Evolutionary conservation across 257 asterid species (phyloP).

Genomic region (Gardenia jasminoides): DNA sequence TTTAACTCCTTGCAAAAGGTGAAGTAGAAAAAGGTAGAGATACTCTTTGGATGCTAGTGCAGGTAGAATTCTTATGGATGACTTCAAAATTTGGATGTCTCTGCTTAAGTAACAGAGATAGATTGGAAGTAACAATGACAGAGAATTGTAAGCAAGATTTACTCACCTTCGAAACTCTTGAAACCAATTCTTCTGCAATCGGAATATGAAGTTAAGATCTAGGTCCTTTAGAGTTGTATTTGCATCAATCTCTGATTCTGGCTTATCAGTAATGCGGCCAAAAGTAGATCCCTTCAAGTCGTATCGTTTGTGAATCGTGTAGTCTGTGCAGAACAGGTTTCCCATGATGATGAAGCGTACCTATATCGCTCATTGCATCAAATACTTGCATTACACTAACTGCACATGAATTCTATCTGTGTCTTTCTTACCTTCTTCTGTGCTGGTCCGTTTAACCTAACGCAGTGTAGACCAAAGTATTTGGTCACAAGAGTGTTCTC

Average conservation of each 20-base stretch:
- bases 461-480: slow-evolving; percentile 46
- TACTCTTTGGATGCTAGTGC: not conserved
- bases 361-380: slow-evolving; percentile 34
- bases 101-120: not conserved
- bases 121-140: not conserved
- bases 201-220: slow-evolving; percentile 79
- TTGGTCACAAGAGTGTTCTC: slow-evolving; percentile 44
- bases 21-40: too few species aligned
- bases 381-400: not conserved
- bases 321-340: slow-evolving; percentile 73
- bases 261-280: slow-evolving; percentile 83
- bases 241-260: slow-evolving; percentile 82
- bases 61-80: not conserved
- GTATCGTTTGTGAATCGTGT: slow-evolving; percentile 67
- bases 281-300: slow-evolving; percentile 95
- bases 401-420: not conserved
- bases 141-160: not conserved
- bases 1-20: not conserved
- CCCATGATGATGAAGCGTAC: slow-evolving; percentile 91
- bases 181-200: slow-evolving; percentile 79
- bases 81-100: not conserved
- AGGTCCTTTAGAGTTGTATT: slow-evolving; percentile 91
- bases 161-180: slow-evolving; percentile 85
- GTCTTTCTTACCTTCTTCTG: slow-evolving; percentile 60
- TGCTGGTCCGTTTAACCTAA: slow-evolving; percentile 40